Conservation (phyloP, 2,329 filamentous ascomycete genomes). For the Diaporthe sp. region DNA sequence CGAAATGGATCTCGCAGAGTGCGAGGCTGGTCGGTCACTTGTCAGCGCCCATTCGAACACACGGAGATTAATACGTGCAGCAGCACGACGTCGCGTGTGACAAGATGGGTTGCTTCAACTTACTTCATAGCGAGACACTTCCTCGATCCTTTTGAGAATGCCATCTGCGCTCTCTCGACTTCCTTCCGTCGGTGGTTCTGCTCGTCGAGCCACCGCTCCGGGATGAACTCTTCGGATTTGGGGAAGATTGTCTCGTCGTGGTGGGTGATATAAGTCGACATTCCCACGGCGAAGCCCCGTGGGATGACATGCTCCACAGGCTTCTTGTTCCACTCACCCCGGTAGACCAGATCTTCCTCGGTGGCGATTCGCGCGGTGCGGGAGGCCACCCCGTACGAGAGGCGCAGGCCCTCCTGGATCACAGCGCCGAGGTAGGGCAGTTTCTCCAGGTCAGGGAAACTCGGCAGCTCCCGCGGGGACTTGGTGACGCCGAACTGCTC, state of each 20-base stretch:
- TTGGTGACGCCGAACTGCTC: constrained; percentile 50
- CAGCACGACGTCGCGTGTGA: neutral
- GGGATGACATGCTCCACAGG: constrained; percentile 39
- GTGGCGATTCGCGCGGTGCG: constrained; percentile 40
- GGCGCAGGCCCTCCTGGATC: constrained; percentile 33
- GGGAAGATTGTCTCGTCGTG: constrained; percentile 39
- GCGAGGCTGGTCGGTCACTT: constrained; percentile 17
- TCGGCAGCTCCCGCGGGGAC: constrained; percentile 14
- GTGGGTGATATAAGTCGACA: constrained; percentile 39
- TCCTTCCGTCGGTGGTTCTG: constrained; percentile 28
- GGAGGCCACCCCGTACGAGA: constrained; percentile 36
- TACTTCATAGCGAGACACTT: constrained; percentile 34
- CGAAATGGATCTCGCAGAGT: constrained; percentile 32
- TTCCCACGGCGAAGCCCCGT: constrained; percentile 40
- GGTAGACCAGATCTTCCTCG: constrained; percentile 40
- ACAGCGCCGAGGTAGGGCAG: constrained; percentile 36
- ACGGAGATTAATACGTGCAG: neutral
- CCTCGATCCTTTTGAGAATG: constrained; percentile 25
- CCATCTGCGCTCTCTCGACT: constrained; percentile 29
- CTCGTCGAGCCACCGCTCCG: constrained; percentile 42
- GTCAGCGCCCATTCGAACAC: neutral
- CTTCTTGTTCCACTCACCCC: constrained; percentile 37
- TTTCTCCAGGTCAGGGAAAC: constrained; percentile 26
- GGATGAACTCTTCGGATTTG: constrained; percentile 38
- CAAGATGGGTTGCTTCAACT: neutral